Evolutionary conservation across 73 alveolate genomes (phyloP).

Genomic region (Durusdinium trenchii): DNA sequence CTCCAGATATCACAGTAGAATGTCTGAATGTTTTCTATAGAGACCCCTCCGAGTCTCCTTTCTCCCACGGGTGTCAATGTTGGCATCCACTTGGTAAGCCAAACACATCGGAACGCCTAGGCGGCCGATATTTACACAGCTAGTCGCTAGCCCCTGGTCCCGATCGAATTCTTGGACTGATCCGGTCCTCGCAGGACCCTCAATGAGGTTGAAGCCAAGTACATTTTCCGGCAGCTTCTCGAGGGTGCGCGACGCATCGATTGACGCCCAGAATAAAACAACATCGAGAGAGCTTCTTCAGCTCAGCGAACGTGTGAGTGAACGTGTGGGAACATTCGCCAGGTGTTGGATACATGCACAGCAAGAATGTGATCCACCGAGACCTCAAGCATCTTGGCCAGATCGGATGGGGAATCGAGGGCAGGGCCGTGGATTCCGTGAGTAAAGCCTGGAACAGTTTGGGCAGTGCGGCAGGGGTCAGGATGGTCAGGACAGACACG

Average conservation of each 20-base stretch:
- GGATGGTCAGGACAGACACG: too few species aligned
- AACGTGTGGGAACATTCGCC: background rate
- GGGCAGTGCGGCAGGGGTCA: too few species aligned
- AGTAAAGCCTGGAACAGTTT: too few species aligned
- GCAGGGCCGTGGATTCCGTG: background rate
- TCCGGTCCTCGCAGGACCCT: constrained; percentile 26
- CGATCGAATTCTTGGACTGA: too few species aligned
- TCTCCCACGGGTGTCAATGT: too few species aligned
- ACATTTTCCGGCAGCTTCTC: constrained; percentile 86
- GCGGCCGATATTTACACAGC: too few species aligned
- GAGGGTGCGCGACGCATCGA: constrained; percentile 18
- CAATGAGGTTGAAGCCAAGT: constrained; percentile 83
- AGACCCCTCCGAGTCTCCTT: too few species aligned
- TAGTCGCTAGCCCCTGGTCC: too few species aligned
- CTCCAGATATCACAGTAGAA: too few species aligned
- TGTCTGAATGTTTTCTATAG: background rate
- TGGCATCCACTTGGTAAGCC: background rate
- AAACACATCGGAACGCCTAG: background rate
- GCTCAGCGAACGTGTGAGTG: background rate
- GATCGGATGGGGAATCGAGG: background rate
- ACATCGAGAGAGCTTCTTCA: background rate
- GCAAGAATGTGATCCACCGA: constrained; percentile 89
- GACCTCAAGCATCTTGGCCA: constrained; percentile 56
- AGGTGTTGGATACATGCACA: constrained; percentile 94
- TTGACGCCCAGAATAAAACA: background rate